Evolutionary conservation across 805 yeast genomes (phyloP).

Genomic region (Pichia paraexigua): DNA sequence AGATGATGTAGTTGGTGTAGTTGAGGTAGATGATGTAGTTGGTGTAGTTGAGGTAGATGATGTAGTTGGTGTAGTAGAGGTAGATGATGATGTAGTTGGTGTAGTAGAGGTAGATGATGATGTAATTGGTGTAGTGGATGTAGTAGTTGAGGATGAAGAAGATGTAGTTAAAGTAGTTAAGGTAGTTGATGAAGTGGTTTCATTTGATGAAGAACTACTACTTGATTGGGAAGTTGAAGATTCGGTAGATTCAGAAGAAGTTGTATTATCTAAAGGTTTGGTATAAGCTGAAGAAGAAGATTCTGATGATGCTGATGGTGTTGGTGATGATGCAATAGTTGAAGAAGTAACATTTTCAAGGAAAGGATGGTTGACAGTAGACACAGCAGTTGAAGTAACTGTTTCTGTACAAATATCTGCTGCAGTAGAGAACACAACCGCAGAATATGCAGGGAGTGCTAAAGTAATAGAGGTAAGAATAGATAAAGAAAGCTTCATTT

Average conservation of each 20-base stretch:
- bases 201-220: too few relatives aligned
- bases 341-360: slow-evolving; percentile 4
- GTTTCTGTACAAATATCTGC: slow-evolving; percentile 3
- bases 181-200: slow-evolving; percentile 15
- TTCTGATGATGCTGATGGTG: neutral
- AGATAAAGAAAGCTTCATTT: neutral
- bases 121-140: slow-evolving; percentile 3
- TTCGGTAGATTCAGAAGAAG: neutral
- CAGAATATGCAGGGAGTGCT: neutral
- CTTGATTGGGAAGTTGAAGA: too few relatives aligned
- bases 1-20: neutral
- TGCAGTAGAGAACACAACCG: neutral
- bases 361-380: slow-evolving; percentile 13
- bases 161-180: slow-evolving; percentile 4
- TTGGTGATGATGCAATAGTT: neutral
- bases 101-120: slow-evolving; percentile 16
- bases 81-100: neutral
- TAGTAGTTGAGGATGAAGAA: neutral
- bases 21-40: neutral
- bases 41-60: neutral
- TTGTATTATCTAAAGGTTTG: neutral
- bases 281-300: neutral
- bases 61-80: slow-evolving; percentile 3
- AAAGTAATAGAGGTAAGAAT: neutral
- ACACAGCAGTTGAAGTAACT: slow-evolving; percentile 14